Evolutionary conservation across 805 yeast genomes (phyloP), one percentile per base, ranked within the genome.

Genomic region (Kuraishia floccosa): DNA sequence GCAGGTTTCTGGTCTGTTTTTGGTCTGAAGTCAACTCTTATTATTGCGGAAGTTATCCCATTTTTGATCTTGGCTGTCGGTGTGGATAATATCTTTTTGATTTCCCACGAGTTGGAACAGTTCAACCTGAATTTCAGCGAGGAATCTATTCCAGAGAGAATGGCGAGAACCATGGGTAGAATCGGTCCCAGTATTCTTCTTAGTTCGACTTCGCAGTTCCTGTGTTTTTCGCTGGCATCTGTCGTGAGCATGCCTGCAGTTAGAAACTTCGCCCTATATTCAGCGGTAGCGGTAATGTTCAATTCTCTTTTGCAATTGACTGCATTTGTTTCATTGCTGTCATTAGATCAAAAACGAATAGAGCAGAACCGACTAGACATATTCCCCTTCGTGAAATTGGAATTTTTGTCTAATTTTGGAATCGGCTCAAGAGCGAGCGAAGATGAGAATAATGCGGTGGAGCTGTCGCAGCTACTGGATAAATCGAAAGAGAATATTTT

Each of bases 1-100:
- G 83, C 86, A 0, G 97, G 97, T 0, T 42, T 85, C 4, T 81
- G 84, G 53, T 70, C 91, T 9, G 44, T 69, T 5, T 35, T 81
- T n/a, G 93, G 91, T 0, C 55, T 87, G 30, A 84, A 82, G 45
- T 82, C 94, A 0, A 89, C 97, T 0, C 60, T 89, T 26, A 87
- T 89, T 40, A 85, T 89, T 35, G 96, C 97, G 2, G 97, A 91
- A 50, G 98, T 89, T 5, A 89, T 89, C 21, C 97, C 97, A 7
- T 89, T 89, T 47, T 60, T 89, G 44, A 81, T 89, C 10, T 62
- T 89, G 35, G 98, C 98, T 0, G 77, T 89, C 34, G 98, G 98
- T n/a, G 85, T 89, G 17, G 98, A 89, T 55, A 89, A 89, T 50
- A 82, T 89, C 17, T 91, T 87, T 47, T 58, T 89, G 40, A 72